Evolutionary conservation across 179 eudicot genomes (phyloP).

Genomic region (Beta corolliflora): DNA sequence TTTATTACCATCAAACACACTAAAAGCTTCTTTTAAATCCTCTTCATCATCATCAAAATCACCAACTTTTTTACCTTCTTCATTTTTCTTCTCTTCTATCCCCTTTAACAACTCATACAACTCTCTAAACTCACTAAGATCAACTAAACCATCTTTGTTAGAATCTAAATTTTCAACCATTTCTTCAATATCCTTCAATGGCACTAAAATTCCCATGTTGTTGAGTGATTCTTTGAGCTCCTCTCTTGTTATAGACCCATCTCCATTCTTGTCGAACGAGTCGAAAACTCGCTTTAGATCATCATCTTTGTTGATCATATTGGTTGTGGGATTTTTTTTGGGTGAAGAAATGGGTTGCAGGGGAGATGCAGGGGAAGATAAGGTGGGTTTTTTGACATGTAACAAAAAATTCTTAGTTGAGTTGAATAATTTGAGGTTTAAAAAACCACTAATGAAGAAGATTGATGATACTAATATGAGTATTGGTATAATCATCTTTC

Average conservation of each 20-base stretch:
- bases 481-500: conserved; percentile 25
- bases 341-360: conserved; percentile 6
- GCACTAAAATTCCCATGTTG: conserved; percentile 53
- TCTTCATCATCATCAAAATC: conserved; percentile 7
- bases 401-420: conserved; percentile 9
- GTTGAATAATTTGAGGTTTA: conserved; percentile 15
- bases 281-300: conserved; percentile 53
- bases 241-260: conserved; percentile 61
- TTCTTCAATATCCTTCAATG: conserved; percentile 43
- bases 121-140: conserved; percentile 61
- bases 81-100: background rate
- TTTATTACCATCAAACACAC: conserved; percentile 69
- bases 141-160: conserved; percentile 70
- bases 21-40: conserved; percentile 65
- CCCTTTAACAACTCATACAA: conserved; percentile 34
- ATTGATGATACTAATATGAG: conserved; percentile 24
- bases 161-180: conserved; percentile 54
- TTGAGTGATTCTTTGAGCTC: conserved; percentile 60
- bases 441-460: conserved; percentile 16
- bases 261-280: conserved; percentile 71
- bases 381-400: conserved; percentile 6
- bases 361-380: background rate
- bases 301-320: background rate
- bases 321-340: background rate
- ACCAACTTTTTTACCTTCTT: background rate